These are phyloP conservation scores for Aspergillus neoniger DNA, from an alignment of 2,329 filamentous ascomycete genomes.

Conservation along the genomic window DNA sequence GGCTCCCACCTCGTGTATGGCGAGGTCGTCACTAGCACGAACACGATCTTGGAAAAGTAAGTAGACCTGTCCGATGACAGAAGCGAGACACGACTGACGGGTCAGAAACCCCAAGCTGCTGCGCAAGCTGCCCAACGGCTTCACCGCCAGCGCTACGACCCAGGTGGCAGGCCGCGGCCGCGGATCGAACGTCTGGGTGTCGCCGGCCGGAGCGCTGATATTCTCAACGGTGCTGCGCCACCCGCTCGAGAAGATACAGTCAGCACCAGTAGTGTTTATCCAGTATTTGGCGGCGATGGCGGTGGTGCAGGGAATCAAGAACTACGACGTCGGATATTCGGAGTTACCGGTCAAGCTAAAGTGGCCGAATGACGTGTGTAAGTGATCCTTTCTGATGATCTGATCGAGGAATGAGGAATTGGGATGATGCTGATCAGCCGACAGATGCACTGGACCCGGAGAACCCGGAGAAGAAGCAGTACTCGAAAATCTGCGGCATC, in stretches of 20 bases:
- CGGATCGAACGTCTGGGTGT: constrained; percentile 92
- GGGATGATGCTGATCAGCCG: constrained; percentile 7
- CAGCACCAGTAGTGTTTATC: constrained; percentile 83
- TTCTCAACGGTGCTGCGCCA: constrained; percentile 90
- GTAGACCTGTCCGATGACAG: constrained; percentile 14
- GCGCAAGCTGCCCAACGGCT: constrained; percentile 75
- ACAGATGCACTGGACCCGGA: constrained; percentile 67
- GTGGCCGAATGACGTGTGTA: constrained; percentile 96
- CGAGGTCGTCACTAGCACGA: constrained; percentile 91
- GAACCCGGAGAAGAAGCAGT: constrained; percentile 52
- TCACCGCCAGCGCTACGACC: constrained; percentile 81
- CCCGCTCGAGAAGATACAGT: constrained; percentile 67
- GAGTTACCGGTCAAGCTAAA: constrained; percentile 82
- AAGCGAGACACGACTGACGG: not conserved
- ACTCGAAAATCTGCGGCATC: constrained; percentile 91
- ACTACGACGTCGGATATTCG: constrained; percentile 75
- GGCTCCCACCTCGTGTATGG: constrained; percentile 81
- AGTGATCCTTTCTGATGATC: constrained; percentile 27
- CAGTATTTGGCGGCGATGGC: constrained; percentile 92
- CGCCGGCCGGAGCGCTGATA: constrained; percentile 80
- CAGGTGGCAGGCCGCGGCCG: constrained; percentile 87
- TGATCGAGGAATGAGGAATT: no score
- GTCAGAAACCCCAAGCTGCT: constrained; percentile 76
- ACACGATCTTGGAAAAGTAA: constrained; percentile 86
- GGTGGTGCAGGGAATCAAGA: constrained; percentile 77